These are phyloP conservation scores for Gossypium arboreum DNA, from an alignment of 345 rosid species.

Conservation along the genomic window DNA sequence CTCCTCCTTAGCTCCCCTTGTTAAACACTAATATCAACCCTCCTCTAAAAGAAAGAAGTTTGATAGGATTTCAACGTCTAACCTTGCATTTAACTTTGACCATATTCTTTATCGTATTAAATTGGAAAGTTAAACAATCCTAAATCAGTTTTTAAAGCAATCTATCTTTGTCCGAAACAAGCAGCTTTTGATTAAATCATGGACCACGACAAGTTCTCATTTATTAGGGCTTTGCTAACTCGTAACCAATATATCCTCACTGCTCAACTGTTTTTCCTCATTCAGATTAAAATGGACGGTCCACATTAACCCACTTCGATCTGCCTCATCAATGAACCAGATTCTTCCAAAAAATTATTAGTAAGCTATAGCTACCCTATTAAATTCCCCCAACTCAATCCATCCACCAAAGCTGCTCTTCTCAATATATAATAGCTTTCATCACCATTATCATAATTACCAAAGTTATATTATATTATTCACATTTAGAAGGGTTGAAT, in stretches of 20 bases:
- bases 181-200: background rate
- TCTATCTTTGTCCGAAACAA: background rate
- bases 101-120: background rate
- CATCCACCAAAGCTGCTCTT: background rate
- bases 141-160: background rate
- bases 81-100: too few relatives aligned
- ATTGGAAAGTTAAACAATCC: background rate
- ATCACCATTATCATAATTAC: background rate
- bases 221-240: constrained; percentile 16
- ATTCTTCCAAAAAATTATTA: background rate
- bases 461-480: background rate
- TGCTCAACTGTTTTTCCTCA: constrained; percentile 19
- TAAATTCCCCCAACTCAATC: background rate
- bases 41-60: too few relatives aligned
- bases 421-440: background rate
- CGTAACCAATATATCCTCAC: background rate
- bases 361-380: constrained; percentile 16
- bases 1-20: too few relatives aligned
- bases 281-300: background rate
- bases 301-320: constrained; percentile 6
- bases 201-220: constrained; percentile 15
- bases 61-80: too few relatives aligned
- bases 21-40: too few relatives aligned
- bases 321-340: background rate
- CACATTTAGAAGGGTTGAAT: too few relatives aligned